Evolutionary conservation across 2,329 filamentous ascomycete genomes (phyloP).

Genomic region (Fusarium nanum): DNA sequence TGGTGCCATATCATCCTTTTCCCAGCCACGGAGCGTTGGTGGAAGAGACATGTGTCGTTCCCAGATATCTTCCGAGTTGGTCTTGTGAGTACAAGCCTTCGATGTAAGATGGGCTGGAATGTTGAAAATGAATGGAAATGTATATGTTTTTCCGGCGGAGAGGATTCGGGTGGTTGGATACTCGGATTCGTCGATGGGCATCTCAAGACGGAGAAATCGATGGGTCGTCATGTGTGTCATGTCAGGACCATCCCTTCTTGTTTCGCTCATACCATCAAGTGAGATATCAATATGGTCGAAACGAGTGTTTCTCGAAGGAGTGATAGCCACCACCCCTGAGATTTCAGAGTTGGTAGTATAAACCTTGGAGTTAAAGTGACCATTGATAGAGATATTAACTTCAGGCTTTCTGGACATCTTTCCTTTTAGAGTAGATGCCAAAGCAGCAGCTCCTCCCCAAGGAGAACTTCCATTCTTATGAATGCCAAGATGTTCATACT

Average conservation of each 20-base stretch:
- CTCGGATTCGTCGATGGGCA: conserved; percentile 33
- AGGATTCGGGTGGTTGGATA: conserved; percentile 32
- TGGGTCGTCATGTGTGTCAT: conserved; percentile 36
- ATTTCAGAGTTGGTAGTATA: conserved; percentile 43
- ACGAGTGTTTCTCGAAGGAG: conserved; percentile 23
- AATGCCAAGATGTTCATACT: conserved; percentile 36
- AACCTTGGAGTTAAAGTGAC: conserved; percentile 42
- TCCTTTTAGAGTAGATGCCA: conserved; percentile 16
- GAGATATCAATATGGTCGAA: conserved; percentile 35
- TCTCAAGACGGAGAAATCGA: conserved; percentile 40
- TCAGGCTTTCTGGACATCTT: conserved; percentile 26
- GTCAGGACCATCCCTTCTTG: conserved; percentile 39
- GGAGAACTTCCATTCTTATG: conserved; percentile 14
- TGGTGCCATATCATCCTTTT: conserved; percentile 38
- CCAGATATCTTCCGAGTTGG: conserved; percentile 21
- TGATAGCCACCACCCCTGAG: conserved; percentile 36
- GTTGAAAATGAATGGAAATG: conserved; percentile 40
- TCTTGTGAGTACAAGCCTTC: conserved; percentile 32
- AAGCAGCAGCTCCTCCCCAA: conserved; percentile 22
- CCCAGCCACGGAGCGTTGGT: conserved; percentile 37
- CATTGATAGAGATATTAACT: conserved; percentile 26
- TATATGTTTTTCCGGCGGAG: conserved; percentile 32
- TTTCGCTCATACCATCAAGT: conserved; percentile 34
- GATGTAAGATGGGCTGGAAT: conserved; percentile 39
- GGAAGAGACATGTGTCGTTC: conserved; percentile 35